Evolutionary conservation across 1,284 basidiomycete genomes (phyloP), one percentile per base, ranked within the genome.

Genomic region (Sporisorium sorghi): DNA sequence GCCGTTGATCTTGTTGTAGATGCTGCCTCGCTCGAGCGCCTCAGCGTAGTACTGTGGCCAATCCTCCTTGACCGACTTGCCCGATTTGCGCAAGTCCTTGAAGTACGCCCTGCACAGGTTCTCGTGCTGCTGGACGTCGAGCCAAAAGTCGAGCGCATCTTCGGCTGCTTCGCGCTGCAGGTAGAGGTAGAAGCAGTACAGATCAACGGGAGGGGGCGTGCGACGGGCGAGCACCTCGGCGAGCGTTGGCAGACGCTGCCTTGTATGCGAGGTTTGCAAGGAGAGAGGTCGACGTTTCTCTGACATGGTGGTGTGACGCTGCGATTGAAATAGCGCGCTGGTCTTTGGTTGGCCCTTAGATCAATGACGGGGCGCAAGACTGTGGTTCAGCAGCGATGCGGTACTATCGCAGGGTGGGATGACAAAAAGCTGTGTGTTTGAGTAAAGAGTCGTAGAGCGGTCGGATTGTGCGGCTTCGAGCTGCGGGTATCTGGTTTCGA

Each of bases 101-200:
- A 99, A 97, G 86, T 97, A 98, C 8, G 95, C 96, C 65, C 94
- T 89, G 86, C 95, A 99, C 44, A 99, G 89, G 84, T 97, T 97
- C 87, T 98, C 97, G 85, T 99, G 96, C 86, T 98, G 96, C 81
- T 97, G 94, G 2, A 98, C 96, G 83, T 99, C 96, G 33, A 99
- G 90, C 95, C 95, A 99, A 81, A 99, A 99, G 85, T 98, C 96
- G 52, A 99, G 87, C 43, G 95, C 92, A 84, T 98, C 95, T 84
- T 97, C 95, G 58, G 93, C 90, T 33, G 92, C 91, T 86, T 97
- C 94, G 40, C 94, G 90, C 84, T 98, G 77, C 24, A 83, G 51
- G 66, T 76, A 83, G 28, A 77, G 63, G 72, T 98, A 98, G 88
- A 97, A 97, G 91, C 96, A 97, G 87, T 96, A 97, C 54, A 98